phyloP scores from a whole-genome alignment of 2,329 filamentous ascomycete species.

The Ilyonectria robusta region DNA sequence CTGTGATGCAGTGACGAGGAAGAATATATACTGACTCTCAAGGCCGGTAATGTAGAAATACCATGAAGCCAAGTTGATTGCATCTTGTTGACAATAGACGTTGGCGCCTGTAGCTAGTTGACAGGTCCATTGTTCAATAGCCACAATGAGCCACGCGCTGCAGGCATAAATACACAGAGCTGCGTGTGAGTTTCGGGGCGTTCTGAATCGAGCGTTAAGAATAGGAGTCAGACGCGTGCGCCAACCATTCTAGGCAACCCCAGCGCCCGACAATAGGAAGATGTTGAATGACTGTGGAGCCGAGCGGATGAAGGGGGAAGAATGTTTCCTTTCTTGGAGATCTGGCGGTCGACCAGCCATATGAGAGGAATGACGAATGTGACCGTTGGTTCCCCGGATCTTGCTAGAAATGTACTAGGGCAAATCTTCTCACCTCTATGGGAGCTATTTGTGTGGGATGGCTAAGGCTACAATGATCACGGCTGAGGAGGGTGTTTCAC shows the following conservation, averaged over 20 bases:
- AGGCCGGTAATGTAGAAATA: not conserved
- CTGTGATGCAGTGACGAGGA: not conserved
- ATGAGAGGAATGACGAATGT: constrained; percentile 3
- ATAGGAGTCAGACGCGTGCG: not conserved
- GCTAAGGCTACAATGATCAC: not conserved
- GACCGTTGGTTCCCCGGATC: too few relatives aligned
- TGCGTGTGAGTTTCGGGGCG: not conserved
- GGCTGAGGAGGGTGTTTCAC: not conserved
- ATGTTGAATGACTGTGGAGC: not conserved
- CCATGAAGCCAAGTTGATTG: not conserved
- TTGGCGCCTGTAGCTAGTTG: not conserved
- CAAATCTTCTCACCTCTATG: not conserved
- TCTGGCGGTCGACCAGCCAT: not conserved
- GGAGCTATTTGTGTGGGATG: not conserved
- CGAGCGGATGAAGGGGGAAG: not conserved
- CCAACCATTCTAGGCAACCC: not conserved
- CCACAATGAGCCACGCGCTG: constrained; percentile 4
- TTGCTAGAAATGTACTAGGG: not conserved
- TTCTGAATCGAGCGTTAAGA: not conserved
- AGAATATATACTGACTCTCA: not conserved
- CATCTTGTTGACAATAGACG: not conserved
- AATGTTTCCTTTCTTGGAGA: not conserved
- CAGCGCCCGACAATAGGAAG: not conserved
- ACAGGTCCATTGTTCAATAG: constrained; percentile 2
- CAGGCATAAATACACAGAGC: not conserved